Evolutionary conservation across 768 basidiomycete species (phyloP).

Genomic region (Suillus discolor): DNA sequence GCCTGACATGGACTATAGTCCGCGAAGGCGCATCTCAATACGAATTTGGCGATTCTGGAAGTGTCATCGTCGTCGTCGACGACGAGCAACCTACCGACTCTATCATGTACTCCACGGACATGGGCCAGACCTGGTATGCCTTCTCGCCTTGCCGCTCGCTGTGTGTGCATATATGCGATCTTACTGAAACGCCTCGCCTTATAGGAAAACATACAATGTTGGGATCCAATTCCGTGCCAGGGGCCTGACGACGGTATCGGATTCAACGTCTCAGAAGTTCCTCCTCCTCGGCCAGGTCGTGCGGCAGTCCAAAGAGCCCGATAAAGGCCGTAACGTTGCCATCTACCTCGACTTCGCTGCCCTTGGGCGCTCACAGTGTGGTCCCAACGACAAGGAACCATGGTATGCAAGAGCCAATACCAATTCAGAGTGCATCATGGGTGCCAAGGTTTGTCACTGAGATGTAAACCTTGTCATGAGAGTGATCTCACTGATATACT

Average conservation of each 20-base stretch:
- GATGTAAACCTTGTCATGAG: background rate
- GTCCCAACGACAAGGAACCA: conserved; percentile 70
- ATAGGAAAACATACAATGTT: conserved; percentile 71
- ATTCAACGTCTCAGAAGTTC: conserved; percentile 97
- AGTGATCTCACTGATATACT: background rate
- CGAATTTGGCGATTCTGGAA: conserved; percentile 91
- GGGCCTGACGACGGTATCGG: conserved; percentile 86
- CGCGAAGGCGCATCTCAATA: conserved; percentile 83
- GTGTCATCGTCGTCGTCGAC: conserved; percentile 78
- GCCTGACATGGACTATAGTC: conserved; percentile 83
- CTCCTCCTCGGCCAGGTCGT: conserved; percentile 80
- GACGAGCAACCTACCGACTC: conserved; percentile 78
- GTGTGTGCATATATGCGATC: background rate
- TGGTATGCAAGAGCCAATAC: conserved; percentile 81
- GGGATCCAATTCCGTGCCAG: conserved; percentile 72
- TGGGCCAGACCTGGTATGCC: conserved; percentile 83
- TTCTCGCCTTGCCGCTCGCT: background rate
- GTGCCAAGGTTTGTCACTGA: conserved; percentile 70
- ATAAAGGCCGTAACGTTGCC: conserved; percentile 63
- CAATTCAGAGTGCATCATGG: conserved; percentile 85
- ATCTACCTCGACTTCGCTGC: conserved; percentile 84
- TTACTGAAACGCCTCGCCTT: background rate
- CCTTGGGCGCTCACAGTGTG: conserved; percentile 70
- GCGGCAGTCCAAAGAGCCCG: conserved; percentile 55
- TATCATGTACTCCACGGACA: conserved; percentile 79